Evolutionary conservation across 305 asterid genomes (phyloP).

Genomic region (Solanum hybrid): DNA sequence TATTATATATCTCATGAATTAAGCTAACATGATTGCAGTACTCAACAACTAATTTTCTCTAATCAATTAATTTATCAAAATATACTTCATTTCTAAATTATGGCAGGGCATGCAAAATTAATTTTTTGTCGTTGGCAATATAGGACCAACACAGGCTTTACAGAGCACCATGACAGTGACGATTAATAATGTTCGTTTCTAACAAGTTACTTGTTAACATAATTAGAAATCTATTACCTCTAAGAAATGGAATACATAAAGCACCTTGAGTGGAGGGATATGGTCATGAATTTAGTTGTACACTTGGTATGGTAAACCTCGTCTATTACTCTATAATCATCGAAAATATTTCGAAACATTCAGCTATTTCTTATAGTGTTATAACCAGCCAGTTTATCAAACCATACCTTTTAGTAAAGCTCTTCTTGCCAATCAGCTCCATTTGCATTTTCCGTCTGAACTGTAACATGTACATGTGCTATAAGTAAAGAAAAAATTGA

Average conservation of each 20-base stretch:
- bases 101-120: not conserved
- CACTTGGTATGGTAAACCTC: not conserved
- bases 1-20: not conserved
- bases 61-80: not conserved
- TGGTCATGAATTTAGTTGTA: not conserved
- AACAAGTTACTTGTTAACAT: not conserved
- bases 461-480: constrained; percentile 69
- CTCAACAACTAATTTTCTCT: too few relatives aligned
- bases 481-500: constrained; percentile 7
- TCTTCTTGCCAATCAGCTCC: constrained; percentile 91
- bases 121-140: not conserved
- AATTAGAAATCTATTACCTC: not conserved
- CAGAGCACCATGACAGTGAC: not conserved
- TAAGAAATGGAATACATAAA: not conserved
- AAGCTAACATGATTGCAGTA: too few relatives aligned
- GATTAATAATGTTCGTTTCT: not conserved
- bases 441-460: constrained; percentile 61
- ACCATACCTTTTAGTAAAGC: not conserved
- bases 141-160: not conserved
- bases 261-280: not conserved
- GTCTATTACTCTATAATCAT: not conserved
- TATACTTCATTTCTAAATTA: not conserved
- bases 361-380: not conserved
- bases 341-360: not conserved
- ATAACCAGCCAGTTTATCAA: not conserved